Percentiles rank a stretch among this genome's conserved stretches.
phyloP scores from a whole-genome alignment of 192 early-diverging fungal genomes.

The Ambispora gerdemannii region DNA sequence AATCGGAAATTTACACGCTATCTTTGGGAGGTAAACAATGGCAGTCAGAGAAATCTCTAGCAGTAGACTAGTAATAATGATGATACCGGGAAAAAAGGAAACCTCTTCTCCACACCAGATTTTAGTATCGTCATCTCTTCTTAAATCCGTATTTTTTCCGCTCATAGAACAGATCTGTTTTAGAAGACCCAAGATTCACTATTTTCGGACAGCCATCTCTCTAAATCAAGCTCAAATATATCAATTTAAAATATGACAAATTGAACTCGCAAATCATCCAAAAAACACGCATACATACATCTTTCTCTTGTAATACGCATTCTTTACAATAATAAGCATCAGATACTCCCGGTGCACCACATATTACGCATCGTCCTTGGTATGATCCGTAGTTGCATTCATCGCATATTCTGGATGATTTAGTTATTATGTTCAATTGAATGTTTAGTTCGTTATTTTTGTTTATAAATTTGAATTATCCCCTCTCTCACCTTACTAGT shows the following conservation, averaged over 20 bases:
- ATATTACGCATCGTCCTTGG: slow-evolving; percentile 88
- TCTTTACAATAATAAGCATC: slow-evolving; percentile 95
- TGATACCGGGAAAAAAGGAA: no score
- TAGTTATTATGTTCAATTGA: not conserved
- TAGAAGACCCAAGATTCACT: slow-evolving; percentile 90
- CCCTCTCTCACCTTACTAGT: slow-evolving; percentile 48
- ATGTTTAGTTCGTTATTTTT: not conserved
- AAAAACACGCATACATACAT: slow-evolving; percentile 49
- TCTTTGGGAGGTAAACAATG: no score
- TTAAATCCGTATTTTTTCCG: slow-evolving; percentile 88
- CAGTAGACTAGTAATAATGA: no score
- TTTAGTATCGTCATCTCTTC: slow-evolving; percentile 55
- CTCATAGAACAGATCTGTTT: slow-evolving; percentile 90
- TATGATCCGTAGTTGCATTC: slow-evolving; percentile 95
- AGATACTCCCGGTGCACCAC: slow-evolving; percentile 82
- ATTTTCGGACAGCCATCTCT: slow-evolving; percentile 97
- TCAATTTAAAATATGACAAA: not conserved
- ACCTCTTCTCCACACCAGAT: no score
- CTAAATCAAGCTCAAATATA: slow-evolving; percentile 33
- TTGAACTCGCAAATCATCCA: not conserved
- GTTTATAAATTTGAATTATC: no score
- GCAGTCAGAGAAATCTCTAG: no score
- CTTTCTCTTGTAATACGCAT: slow-evolving; percentile 88
- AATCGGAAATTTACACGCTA: no score
- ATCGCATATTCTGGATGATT: slow-evolving; percentile 73